phyloP scores from a whole-genome alignment of 1,284 basidiomycete genomes.

The Clitocybe nebularis region DNA sequence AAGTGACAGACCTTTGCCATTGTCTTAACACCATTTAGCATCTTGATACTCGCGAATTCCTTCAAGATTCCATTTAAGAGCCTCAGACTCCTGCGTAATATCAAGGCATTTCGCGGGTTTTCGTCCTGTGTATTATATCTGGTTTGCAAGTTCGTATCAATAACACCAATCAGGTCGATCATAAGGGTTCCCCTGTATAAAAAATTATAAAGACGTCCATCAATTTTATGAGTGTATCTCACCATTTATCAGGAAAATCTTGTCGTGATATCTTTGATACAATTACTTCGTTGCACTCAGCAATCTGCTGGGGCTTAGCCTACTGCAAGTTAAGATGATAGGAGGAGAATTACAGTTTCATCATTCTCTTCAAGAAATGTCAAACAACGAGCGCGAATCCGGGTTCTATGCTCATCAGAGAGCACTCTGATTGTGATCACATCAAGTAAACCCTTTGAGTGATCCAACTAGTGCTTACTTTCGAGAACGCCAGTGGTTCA shows the following conservation, averaged over 20 bases:
- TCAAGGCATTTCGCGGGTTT: slow-evolving; percentile 43
- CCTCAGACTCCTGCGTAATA: slow-evolving; percentile 57
- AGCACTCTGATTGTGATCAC: slow-evolving; percentile 44
- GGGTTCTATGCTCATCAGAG: slow-evolving; percentile 55
- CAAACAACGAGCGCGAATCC: slow-evolving; percentile 59
- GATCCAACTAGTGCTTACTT: slow-evolving; percentile 62
- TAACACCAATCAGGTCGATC: slow-evolving; percentile 48
- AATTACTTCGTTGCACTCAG: slow-evolving; percentile 67
- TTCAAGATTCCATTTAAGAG: slow-evolving; percentile 63
- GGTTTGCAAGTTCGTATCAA: slow-evolving; percentile 48
- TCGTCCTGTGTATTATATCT: slow-evolving; percentile 39
- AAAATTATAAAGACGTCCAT: too few species aligned
- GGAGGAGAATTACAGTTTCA: slow-evolving; percentile 49
- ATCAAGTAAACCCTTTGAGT: slow-evolving; percentile 1
- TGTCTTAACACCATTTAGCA: slow-evolving; percentile 59
- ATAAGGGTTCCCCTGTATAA: slow-evolving; percentile 60
- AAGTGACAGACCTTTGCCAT: slow-evolving; percentile 49
- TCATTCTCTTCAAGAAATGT: slow-evolving; percentile 68
- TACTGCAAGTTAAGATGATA: slow-evolving; percentile 2
- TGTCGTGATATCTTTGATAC: slow-evolving; percentile 67
- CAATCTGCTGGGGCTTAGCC: slow-evolving; percentile 46
- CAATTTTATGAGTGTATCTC: too few species aligned
- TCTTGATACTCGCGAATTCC: slow-evolving; percentile 64
- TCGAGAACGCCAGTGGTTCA: slow-evolving; percentile 66
- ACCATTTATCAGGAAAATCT: slow-evolving; percentile 72